These are phyloP conservation scores for Torulaspora maleeae DNA, from an alignment of 805 yeast species.

Conservation along the genomic window DNA sequence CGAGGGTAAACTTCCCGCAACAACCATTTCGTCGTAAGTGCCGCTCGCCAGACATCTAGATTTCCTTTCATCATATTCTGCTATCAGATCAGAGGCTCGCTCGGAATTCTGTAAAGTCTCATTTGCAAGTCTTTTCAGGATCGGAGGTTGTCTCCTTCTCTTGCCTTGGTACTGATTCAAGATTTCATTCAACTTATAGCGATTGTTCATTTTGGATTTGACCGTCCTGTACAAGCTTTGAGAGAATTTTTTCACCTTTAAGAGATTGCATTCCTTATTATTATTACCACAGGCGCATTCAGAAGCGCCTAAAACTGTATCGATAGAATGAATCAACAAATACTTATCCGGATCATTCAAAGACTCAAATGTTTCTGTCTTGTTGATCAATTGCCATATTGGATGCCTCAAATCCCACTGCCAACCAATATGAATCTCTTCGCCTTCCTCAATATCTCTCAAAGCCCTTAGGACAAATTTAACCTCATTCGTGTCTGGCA, in stretches of 20 bases:
- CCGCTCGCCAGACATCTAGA: conserved; percentile 1
- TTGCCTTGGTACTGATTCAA: conserved; percentile 27
- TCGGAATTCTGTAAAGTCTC: conserved; percentile 9
- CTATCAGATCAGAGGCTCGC: conserved; percentile 10
- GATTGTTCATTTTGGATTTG: conserved; percentile 37
- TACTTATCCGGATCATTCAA: conserved; percentile 51
- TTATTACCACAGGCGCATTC: conserved; percentile 53
- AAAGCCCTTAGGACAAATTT: conserved; percentile 55
- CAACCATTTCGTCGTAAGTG: neutral
- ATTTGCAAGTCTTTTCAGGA: conserved; percentile 16
- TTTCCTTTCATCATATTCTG: conserved; percentile 9
- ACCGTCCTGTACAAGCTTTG: conserved; percentile 55
- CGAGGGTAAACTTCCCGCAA: neutral
- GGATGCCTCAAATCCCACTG: conserved; percentile 85
- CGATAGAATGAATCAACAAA: conserved; percentile 55
- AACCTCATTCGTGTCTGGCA: conserved; percentile 36
- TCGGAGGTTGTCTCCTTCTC: conserved; percentile 29
- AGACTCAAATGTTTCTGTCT: conserved; percentile 48
- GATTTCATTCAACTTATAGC: conserved; percentile 39
- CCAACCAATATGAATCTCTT: conserved; percentile 79
- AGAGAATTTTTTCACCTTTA: conserved; percentile 59
- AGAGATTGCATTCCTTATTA: conserved; percentile 50
- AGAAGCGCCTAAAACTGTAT: conserved; percentile 53
- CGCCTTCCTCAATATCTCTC: conserved; percentile 53
- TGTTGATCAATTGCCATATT: conserved; percentile 48